phyloP scores from a whole-genome alignment of 345 rosid species.

The Geranium rotundifolium region DNA sequence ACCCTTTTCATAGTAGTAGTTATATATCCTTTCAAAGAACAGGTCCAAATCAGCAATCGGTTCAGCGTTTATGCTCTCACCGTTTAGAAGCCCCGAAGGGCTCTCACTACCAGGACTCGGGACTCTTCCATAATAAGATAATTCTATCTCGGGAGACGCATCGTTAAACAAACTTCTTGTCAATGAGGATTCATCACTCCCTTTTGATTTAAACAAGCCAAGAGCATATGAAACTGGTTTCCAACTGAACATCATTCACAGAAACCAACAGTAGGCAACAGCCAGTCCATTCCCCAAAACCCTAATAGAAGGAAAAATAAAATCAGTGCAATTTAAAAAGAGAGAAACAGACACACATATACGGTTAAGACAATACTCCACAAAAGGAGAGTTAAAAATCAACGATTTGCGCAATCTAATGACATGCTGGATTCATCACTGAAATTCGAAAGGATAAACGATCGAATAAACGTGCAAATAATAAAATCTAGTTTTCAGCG shows the following conservation, averaged over 20 bases:
- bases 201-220: constrained; percentile 56
- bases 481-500: too few relatives aligned
- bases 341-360: too few relatives aligned
- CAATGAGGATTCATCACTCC: constrained; percentile 61
- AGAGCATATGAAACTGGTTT: constrained; percentile 47
- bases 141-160: constrained; percentile 79
- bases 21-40: constrained; percentile 81
- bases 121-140: constrained; percentile 67
- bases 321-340: too few relatives aligned
- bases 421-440: background rate
- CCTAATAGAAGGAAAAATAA: background rate
- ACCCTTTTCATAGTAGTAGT: constrained; percentile 92
- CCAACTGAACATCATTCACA: constrained; percentile 77
- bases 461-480: too few relatives aligned
- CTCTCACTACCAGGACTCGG: constrained; percentile 96
- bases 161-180: constrained; percentile 65
- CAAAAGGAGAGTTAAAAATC: too few relatives aligned
- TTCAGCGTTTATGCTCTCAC: constrained; percentile 69
- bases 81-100: constrained; percentile 90
- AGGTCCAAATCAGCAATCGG: constrained; percentile 90
- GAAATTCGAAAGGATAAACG: background rate
- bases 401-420: background rate
- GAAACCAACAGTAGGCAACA: constrained; percentile 38
- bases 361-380: too few relatives aligned
- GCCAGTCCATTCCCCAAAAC: constrained; percentile 78